These are phyloP conservation scores for Exobasidium rhododendri DNA, from an alignment of 1,284 basidiomycete species.

Conservation along the genomic window DNA sequence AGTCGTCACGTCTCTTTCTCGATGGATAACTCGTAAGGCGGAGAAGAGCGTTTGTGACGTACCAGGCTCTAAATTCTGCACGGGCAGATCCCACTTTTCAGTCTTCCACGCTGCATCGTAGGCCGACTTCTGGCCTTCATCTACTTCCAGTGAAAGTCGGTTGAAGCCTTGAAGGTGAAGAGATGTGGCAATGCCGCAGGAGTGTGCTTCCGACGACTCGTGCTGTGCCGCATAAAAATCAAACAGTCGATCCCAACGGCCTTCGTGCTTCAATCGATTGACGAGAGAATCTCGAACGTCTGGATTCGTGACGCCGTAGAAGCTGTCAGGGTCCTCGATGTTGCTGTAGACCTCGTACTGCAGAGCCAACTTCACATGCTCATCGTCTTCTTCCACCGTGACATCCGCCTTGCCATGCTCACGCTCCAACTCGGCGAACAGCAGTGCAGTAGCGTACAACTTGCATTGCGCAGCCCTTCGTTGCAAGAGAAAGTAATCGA, in stretches of 20 bases:
- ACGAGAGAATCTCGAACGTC: constrained; percentile 75
- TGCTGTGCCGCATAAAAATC: constrained; percentile 79
- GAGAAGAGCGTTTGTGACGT: constrained; percentile 65
- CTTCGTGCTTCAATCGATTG: constrained; percentile 83
- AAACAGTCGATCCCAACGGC: constrained; percentile 85
- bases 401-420: constrained; percentile 58
- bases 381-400: constrained; percentile 6
- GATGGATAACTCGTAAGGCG: constrained; percentile 65
- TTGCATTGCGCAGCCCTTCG: constrained; percentile 72
- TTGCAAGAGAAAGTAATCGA: constrained; percentile 72
- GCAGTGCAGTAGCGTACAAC: constrained; percentile 79
- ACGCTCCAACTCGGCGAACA: constrained; percentile 79
- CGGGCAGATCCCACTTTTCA: constrained; percentile 74
- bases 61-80: constrained; percentile 12
- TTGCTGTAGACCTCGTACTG: constrained; percentile 88
- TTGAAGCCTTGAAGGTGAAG: constrained; percentile 86
- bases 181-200: constrained; percentile 1
- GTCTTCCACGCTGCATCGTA: constrained; percentile 85
- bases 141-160: constrained; percentile 65
- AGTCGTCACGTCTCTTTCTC: constrained; percentile 57
- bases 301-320: constrained; percentile 81
- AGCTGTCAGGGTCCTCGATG: constrained; percentile 95
- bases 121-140: constrained; percentile 58
- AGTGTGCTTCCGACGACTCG: constrained; percentile 57
- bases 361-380: constrained; percentile 58